A percentile compares a stretch with the other conserved stretches of the same genome.
These are phyloP conservation scores for Rhodotorula sp. DNA, from an alignment of 1,284 basidiomycete species.

Conservation along the genomic window DNA sequence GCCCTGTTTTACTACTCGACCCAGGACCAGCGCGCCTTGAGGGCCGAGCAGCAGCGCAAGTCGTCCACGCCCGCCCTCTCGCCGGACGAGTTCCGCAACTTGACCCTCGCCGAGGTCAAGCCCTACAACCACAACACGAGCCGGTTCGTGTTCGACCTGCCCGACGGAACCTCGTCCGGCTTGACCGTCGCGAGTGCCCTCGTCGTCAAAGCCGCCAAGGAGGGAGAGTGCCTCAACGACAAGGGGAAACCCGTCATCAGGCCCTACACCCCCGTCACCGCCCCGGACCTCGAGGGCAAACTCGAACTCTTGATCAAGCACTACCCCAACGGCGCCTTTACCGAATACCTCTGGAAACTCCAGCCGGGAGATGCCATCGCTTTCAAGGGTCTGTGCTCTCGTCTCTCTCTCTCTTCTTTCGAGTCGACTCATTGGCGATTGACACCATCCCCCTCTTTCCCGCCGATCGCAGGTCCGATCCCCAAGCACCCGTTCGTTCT, in stretches of 20 bases:
- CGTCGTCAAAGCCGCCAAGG: conserved; percentile 54
- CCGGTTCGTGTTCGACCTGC: conserved; percentile 81
- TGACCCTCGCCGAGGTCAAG: conserved; percentile 75
- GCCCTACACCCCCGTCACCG: conserved; percentile 57
- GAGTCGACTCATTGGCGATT: conserved; percentile 7
- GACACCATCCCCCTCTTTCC: neutral
- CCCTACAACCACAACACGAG: conserved; percentile 88
- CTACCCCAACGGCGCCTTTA: conserved; percentile 52
- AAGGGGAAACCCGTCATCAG: conserved; percentile 88
- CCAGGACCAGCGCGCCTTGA: conserved; percentile 6
- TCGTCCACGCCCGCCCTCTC: conserved; percentile 18
- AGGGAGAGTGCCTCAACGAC: conserved; percentile 57
- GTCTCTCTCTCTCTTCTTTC: no score
- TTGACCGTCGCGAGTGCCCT: conserved; percentile 65
- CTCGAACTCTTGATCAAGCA: conserved; percentile 82
- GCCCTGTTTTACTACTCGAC: conserved; percentile 39
- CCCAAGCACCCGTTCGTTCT: conserved; percentile 57
- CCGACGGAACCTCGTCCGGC: conserved; percentile 72
- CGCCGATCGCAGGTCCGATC: conserved; percentile 56
- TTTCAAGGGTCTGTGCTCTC: conserved; percentile 66
- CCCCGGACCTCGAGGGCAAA: conserved; percentile 68
- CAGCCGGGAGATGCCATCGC: conserved; percentile 68
- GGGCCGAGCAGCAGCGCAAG: neutral
- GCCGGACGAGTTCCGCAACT: conserved; percentile 54
- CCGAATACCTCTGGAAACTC: conserved; percentile 48